Percentiles rank a stretch among this genome's conserved stretches.
phyloP scores from a whole-genome alignment of 2,329 filamentous ascomycete species.

The Pseudogymnoascus destructans region DNA sequence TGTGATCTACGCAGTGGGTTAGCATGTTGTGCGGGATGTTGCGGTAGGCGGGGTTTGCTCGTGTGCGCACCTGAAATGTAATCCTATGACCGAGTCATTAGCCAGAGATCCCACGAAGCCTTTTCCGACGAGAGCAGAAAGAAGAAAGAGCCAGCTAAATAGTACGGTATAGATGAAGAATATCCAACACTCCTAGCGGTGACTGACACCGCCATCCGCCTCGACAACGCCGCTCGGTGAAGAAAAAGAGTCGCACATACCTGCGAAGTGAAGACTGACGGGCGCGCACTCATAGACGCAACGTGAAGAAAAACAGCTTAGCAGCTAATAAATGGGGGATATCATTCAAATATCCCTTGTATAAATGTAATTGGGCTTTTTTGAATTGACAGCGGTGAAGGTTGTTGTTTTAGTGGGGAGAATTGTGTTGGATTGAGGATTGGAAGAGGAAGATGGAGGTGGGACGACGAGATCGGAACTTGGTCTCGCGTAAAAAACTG shows the following conservation, averaged over 20 bases:
- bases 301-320: not conserved
- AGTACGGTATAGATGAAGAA: not conserved
- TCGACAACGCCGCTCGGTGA: not conserved
- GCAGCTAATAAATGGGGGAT: conserved; percentile 1
- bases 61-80: conserved; percentile 56
- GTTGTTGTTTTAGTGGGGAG: conserved; percentile 3
- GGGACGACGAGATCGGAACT: conserved; percentile 3
- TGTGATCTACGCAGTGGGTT: conserved; percentile 27
- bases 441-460: not conserved
- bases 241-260: conserved; percentile 33
- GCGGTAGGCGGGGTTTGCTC: conserved; percentile 11
- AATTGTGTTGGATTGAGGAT: conserved; percentile 3
- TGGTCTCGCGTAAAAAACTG: conserved; percentile 3
- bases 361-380: not conserved
- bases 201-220: not conserved
- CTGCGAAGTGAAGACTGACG: conserved; percentile 78
- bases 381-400: not conserved
- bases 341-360: not conserved
- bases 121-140: conserved; percentile 6
- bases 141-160: not conserved
- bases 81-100: conserved; percentile 36
- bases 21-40: conserved; percentile 14
- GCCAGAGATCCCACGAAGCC: not conserved
- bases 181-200: not conserved
- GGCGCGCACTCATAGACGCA: conserved; percentile 63